A percentile compares a stretch with the other conserved stretches of the same genome.
Conservation (phyloP, 495 filamentous ascomycete species). For the Aspergillus leporis region DNA sequence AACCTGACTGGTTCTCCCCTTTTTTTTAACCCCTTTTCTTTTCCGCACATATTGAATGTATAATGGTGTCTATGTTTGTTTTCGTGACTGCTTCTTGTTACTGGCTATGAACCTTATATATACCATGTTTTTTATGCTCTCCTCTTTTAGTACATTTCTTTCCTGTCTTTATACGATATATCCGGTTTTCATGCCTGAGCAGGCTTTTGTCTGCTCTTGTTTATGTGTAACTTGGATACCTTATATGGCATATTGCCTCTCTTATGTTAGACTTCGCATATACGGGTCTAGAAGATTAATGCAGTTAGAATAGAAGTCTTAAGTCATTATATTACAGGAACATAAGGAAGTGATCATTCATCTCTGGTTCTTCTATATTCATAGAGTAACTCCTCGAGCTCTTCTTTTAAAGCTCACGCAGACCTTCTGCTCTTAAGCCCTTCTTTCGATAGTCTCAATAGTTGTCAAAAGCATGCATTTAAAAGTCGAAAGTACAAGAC, state of each 20-base stretch:
- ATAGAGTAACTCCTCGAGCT: too few relatives aligned
- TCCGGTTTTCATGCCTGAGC: neutral
- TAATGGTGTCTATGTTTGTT: neutral
- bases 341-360: too few relatives aligned
- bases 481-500: neutral
- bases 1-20: neutral
- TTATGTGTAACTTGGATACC: neutral
- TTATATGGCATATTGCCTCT: too few relatives aligned
- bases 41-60: neutral
- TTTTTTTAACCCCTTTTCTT: conserved; percentile 7
- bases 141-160: neutral
- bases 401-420: neutral
- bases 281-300: too few relatives aligned
- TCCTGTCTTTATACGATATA: neutral
- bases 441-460: neutral
- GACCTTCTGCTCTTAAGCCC: neutral
- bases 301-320: too few relatives aligned
- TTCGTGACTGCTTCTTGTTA: neutral
- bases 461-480: neutral
- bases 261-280: too few relatives aligned
- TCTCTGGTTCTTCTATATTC: too few relatives aligned
- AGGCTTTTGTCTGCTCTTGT: neutral
- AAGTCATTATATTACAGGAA: too few relatives aligned
- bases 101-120: neutral
- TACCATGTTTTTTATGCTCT: neutral